Base-by-base conservation (phyloP, 2,329 filamentous ascomycete genomes). In the Elsinoe necatrix region DNA sequence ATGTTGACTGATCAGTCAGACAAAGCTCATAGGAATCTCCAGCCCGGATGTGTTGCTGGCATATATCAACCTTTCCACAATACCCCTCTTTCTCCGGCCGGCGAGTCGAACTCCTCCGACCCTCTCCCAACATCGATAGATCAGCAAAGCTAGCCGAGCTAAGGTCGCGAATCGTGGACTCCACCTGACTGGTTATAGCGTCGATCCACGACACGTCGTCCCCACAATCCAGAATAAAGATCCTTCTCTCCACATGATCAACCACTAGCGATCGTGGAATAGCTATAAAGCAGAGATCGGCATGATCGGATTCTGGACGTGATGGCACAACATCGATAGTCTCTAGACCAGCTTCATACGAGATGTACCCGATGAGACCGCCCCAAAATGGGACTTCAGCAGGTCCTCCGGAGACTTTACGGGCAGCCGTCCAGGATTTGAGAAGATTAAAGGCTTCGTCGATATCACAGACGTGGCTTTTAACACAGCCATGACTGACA, bases 1-100 rank as follows among this genome's bases (percentile, higher is more conserved):
- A 80, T 34, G 76, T 78, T 9, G 87, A 89, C 68, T 89, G 84
- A 50, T 83, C 84, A 0, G 89, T 95, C 6, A 95, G 78, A 63
- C 89, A 95, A 5, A 95, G 78, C 67, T 95, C 89, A 68, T 95
- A 95, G 0, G 88, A 90, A 60, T 91, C 83, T 12, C 89, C 89
- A 0, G 85, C 83, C 2, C 83, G 80, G 60, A 95, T 86, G 60
- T 81, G 78, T 3, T 81, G 77, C 65, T 92, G 85, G 65, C 88
- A 93, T 35, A 73, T 69, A 20, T 75, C 71, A n/a, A 93, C 84
- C 63, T 86, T 82, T 2, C 73, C 69, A 63, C 84, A 82, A 66
- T 93, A 95, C 2, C 63, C 39, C 27, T 57, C 21, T 42, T 67
- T 60, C 42, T 66, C 62, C 0, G 67, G 67, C 8, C 61, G 62